Evolutionary conservation across 2,329 filamentous ascomycete species (phyloP), one percentile per base, ranked within the genome.

Genomic region (Pseudocercospora eumusae): DNA sequence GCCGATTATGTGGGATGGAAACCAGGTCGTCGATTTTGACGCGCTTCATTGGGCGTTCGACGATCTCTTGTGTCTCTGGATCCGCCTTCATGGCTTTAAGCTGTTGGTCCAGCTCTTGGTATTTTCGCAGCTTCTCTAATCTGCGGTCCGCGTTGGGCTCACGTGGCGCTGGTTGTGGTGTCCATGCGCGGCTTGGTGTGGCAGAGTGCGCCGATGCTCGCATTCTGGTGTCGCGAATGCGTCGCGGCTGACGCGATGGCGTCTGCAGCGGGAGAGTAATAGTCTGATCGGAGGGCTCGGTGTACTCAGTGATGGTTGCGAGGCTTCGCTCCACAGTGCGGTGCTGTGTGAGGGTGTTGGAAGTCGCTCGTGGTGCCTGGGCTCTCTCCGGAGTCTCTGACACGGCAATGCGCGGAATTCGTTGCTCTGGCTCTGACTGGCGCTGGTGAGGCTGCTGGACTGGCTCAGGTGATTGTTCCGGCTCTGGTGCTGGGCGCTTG

Each of bases 11-110:
- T 56, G 73, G 73, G 27, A 75, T 72, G 11, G 31, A 44, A 10
- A 63, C 62, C 10, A 75, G 60, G n/a, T 69, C 59, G 57, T 74
- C 71, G 47, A 74, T 62, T 64, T 74, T 75, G 54, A 74, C 70
- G 21, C 70, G 63, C 67, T 75, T 75, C 36, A 59, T 58, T 50
- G 65, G 65, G 47, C 68, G 70, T 23, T 63, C 57, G 23, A 68
- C 64, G 42, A 69, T 69, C 56, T 73, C 67, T 33, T 52, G 61
- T 47, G 71, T 53, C 28, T 73, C 70, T 31, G 64, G 61, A 42
- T 73, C 70, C 33, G 67, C 31, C 60, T 69, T 61, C 57, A 73
- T 60, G 6, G 58, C 54, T 20, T 67, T 60, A n/a, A 70, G 47
- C 50, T 73, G 59, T 21, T 65, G 44, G 55, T 67, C 40, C 10